Conservation (phyloP, 768 basidiomycete genomes). For the Dioszegia hungarica region DNA sequence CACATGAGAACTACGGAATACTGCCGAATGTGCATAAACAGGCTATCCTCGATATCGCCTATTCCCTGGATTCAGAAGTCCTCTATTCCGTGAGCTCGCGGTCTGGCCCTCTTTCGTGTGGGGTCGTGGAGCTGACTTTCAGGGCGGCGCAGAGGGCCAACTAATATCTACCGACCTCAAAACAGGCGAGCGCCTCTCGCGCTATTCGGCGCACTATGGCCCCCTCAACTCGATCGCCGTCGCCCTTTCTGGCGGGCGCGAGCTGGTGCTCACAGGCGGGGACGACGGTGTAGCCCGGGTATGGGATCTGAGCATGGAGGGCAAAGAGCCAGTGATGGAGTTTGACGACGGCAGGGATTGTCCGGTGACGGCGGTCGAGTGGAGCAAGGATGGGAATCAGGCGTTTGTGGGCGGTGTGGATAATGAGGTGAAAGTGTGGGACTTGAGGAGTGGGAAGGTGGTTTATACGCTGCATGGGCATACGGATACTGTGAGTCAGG, state of each 20-base stretch:
- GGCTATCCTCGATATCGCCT: constrained; percentile 86
- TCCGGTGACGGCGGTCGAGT: constrained; percentile 86
- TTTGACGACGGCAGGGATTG: constrained; percentile 70
- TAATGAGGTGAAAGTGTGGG: constrained; percentile 94
- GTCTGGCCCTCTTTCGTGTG: neutral
- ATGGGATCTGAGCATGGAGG: constrained; percentile 66
- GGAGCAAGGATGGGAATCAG: constrained; percentile 83
- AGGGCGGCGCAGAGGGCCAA: constrained; percentile 84
- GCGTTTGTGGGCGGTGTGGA: constrained; percentile 90
- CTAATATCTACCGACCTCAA: constrained; percentile 71
- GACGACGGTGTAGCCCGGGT: constrained; percentile 89
- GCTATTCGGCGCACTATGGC: constrained; percentile 82
- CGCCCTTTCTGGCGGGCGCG: constrained; percentile 76
- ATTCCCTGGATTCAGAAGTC: constrained; percentile 41
- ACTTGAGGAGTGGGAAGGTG: constrained; percentile 76
- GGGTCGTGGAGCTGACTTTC: constrained; percentile 52
- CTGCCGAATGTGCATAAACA: constrained; percentile 79
- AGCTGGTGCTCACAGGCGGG: constrained; percentile 78
- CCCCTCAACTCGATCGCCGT: constrained; percentile 86
- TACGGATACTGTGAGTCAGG: constrained; percentile 62
- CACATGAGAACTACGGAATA: constrained; percentile 87
- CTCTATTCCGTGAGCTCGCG: constrained; percentile 36
- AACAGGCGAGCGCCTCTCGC: constrained; percentile 73
- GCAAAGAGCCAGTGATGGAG: constrained; percentile 68
- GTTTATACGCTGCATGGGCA: constrained; percentile 78